Evolutionary conservation across 148 eudicot genomes (phyloP).

Genomic region (Heliosperma pusillum): DNA sequence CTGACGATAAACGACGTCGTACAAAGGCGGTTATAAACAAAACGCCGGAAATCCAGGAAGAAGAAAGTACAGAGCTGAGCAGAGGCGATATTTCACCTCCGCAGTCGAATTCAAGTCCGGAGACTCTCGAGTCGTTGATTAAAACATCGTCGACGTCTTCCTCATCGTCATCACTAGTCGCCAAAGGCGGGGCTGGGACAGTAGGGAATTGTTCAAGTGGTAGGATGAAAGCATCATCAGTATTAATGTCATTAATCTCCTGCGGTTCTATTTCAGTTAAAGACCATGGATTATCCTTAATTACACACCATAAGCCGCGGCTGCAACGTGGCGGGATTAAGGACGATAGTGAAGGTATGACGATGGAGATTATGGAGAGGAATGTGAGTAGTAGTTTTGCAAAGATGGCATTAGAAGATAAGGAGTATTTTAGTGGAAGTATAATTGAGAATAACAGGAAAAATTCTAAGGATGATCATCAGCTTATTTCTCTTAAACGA

Average conservation of each 20-base stretch:
- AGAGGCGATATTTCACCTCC: constrained; percentile 83
- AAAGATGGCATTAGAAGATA: constrained; percentile 48
- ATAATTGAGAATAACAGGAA: constrained; percentile 29
- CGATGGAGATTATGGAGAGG: constrained; percentile 28
- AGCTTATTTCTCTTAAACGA: constrained; percentile 22
- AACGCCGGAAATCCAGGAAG: constrained; percentile 8
- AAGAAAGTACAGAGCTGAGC: constrained; percentile 42
- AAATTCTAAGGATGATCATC: constrained; percentile 2
- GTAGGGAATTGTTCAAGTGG: constrained; percentile 43
- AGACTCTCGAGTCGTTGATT: constrained; percentile 70
- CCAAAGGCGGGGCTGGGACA: constrained; percentile 26
- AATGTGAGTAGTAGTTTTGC: constrained; percentile 31
- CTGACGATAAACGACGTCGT: constrained; percentile 60
- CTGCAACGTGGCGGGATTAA: constrained; percentile 53
- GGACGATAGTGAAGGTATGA: constrained; percentile 12
- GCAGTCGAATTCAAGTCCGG: constrained; percentile 90
- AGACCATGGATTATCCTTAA: constrained; percentile 57
- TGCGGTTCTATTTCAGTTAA: constrained; percentile 72
- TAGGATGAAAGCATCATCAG: constrained; percentile 59
- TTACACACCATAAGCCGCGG: constrained; percentile 45
- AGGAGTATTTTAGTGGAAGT: constrained; percentile 43
- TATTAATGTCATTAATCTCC: constrained; percentile 69
- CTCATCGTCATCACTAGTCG: constrained; percentile 12
- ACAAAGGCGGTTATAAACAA: constrained; percentile 25
- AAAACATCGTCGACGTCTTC: constrained; percentile 23